Evolutionary conservation across 768 basidiomycete genomes (phyloP).

Genomic region (Suillus paluster): DNA sequence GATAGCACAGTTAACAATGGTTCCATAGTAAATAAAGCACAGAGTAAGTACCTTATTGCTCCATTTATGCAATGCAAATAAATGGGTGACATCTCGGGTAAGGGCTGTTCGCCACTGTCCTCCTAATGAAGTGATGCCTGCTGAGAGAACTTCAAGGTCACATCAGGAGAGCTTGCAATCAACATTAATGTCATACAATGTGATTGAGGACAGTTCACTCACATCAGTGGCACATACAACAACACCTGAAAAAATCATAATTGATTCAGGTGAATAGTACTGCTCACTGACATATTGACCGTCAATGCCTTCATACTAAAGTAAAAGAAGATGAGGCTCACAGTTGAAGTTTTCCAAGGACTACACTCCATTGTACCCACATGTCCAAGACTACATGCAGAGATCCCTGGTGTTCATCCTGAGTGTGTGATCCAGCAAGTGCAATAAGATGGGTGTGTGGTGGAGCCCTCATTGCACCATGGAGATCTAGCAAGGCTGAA

Average conservation of each 20-base stretch:
- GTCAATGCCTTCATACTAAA: too few relatives aligned
- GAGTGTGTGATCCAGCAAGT: too few relatives aligned
- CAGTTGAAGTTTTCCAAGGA: too few relatives aligned
- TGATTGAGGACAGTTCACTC: too few relatives aligned
- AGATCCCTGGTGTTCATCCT: too few relatives aligned
- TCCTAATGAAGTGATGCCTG: slow-evolving; percentile 73
- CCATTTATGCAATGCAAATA: slow-evolving; percentile 61
- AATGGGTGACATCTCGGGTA: slow-evolving; percentile 85
- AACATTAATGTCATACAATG: slow-evolving; percentile 7
- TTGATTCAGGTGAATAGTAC: slow-evolving; percentile 77
- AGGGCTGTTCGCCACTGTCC: slow-evolving; percentile 80
- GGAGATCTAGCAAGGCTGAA: too few relatives aligned
- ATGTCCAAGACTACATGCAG: too few relatives aligned
- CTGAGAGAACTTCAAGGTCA: slow-evolving; percentile 74
- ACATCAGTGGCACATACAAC: slow-evolving; percentile 74
- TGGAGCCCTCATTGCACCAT: too few relatives aligned
- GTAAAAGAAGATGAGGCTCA: too few relatives aligned
- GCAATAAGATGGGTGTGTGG: too few relatives aligned
- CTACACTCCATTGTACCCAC: too few relatives aligned
- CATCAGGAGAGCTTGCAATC: slow-evolving; percentile 53
- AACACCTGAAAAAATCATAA: slow-evolving; percentile 84
- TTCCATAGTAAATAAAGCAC: background rate
- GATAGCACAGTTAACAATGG: background rate
- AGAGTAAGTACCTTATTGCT: slow-evolving; percentile 61
- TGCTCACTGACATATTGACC: slow-evolving; percentile 41